These are phyloP conservation scores for Saprolegnia parasitica DNA, from an alignment of 352 stramenopile genomes.

Conservation along the genomic window DNA sequence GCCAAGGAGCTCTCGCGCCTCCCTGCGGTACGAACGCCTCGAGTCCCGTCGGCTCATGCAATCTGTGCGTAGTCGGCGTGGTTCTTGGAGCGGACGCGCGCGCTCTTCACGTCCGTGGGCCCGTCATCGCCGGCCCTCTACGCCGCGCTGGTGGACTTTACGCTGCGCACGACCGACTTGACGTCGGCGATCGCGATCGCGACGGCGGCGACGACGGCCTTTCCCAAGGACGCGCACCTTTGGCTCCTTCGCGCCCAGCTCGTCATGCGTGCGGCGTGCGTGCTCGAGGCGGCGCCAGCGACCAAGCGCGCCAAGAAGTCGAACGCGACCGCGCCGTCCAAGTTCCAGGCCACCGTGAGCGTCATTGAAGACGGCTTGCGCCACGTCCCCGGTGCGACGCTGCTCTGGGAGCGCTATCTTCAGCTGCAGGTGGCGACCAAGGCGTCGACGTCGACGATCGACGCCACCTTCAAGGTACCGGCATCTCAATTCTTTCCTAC, in stretches of 20 bases:
- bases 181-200: constrained; percentile 41
- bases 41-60: not conserved
- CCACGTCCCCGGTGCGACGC: not conserved
- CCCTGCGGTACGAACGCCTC: not conserved
- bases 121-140: constrained; percentile 31
- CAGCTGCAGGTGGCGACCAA: constrained; percentile 30
- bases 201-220: constrained; percentile 38
- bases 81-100: constrained; percentile 2
- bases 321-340: not conserved
- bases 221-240: constrained; percentile 40
- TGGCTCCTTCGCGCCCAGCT: constrained; percentile 75
- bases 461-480: constrained; percentile 13
- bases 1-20: constrained; percentile 16
- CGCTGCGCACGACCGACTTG: constrained; percentile 60
- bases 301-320: constrained; percentile 43
- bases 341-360: constrained; percentile 38
- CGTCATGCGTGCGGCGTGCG: constrained; percentile 41
- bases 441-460: not conserved
- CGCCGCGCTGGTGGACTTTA: constrained; percentile 62
- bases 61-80: constrained; percentile 11
- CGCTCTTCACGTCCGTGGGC: not conserved
- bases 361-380: constrained; percentile 50
- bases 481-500: not conserved
- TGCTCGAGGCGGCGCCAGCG: constrained; percentile 31
- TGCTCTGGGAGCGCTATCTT: constrained; percentile 47